These are phyloP conservation scores for Podospora sp. DNA, from an alignment of 495 filamentous ascomycete species.

Conservation along the genomic window DNA sequence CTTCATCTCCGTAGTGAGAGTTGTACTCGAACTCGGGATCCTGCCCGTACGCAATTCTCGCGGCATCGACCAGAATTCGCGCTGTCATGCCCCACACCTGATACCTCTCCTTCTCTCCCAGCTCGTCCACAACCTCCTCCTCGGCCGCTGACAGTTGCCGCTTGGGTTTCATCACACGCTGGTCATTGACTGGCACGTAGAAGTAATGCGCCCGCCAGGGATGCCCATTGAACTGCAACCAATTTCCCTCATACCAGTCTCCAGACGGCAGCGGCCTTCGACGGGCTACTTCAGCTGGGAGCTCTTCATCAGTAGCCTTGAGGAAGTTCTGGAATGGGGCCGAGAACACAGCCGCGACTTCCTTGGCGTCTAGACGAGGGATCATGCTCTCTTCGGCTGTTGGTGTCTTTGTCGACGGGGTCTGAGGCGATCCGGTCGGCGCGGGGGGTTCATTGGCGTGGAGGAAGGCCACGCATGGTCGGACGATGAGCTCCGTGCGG, in stretches of 20 bases:
- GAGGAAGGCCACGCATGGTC: constrained; percentile 83
- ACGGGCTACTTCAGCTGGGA: constrained; percentile 15
- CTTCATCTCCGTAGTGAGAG: constrained; percentile 77
- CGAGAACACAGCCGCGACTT: constrained; percentile 90
- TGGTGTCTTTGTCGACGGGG: constrained; percentile 26
- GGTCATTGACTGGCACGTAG: constrained; percentile 70
- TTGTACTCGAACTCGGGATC: constrained; percentile 86
- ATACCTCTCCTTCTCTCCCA: constrained; percentile 56
- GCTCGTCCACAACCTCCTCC: constrained; percentile 17
- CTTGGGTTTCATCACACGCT: constrained; percentile 57
- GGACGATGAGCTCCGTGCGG: constrained; percentile 76
- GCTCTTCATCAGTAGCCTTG: constrained; percentile 48
- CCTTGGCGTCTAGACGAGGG: constrained; percentile 75
- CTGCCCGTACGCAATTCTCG: constrained; percentile 76
- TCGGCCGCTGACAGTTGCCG: constrained; percentile 30
- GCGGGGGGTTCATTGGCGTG: constrained; percentile 56
- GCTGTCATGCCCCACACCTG: constrained; percentile 93
- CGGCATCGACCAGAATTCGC: constrained; percentile 81
- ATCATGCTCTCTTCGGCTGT: constrained; percentile 71
- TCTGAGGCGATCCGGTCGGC: constrained; percentile 24
- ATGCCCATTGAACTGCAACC: constrained; percentile 64
- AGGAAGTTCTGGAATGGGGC: constrained; percentile 80
- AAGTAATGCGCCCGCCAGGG: constrained; percentile 86
- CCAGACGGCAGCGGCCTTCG: constrained; percentile 48
- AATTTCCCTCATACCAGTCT: constrained; percentile 69